Evolutionary conservation across 306 rosid species (phyloP).

Genomic region (Crataegus laevigata): DNA sequence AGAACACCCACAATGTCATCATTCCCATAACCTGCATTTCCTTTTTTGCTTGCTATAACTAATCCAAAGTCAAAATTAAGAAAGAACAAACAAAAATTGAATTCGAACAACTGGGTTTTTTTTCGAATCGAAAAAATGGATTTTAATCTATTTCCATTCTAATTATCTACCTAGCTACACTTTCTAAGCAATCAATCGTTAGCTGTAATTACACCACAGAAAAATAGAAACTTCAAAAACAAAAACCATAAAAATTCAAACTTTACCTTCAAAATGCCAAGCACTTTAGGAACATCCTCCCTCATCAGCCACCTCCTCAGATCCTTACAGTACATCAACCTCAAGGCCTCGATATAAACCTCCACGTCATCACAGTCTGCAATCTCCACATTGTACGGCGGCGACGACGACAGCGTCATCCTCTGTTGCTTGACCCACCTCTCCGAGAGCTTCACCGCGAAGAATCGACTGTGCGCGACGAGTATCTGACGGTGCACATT

Average conservation of each 20-base stretch:
- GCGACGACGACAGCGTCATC: constrained; percentile 18
- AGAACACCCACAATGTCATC: constrained; percentile 4
- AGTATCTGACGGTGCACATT: constrained; percentile 84
- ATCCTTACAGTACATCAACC: constrained; percentile 86
- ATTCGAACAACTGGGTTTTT: neutral
- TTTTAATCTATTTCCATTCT: neutral
- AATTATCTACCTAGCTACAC: neutral
- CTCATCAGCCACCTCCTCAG: constrained; percentile 77
- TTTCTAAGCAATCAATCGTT: neutral
- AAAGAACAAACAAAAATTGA: neutral
- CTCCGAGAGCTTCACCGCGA: constrained; percentile 70
- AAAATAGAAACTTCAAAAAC: neutral
- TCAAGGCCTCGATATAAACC: constrained; percentile 76
- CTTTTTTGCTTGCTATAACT: neutral
- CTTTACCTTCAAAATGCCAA: constrained; percentile 76
- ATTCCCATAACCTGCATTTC: neutral
- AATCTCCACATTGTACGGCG: constrained; percentile 73
- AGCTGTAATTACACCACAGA: neutral
- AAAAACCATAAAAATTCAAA: neutral
- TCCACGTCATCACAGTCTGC: constrained; percentile 95
- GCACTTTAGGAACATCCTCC: constrained; percentile 77
- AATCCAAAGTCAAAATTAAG: neutral
- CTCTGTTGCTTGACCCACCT: constrained; percentile 71
- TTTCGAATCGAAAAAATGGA: neutral
- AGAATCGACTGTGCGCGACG: constrained; percentile 71